Evolutionary conservation across 306 rosid species (phyloP).

Genomic region (Carpinus fangiana): DNA sequence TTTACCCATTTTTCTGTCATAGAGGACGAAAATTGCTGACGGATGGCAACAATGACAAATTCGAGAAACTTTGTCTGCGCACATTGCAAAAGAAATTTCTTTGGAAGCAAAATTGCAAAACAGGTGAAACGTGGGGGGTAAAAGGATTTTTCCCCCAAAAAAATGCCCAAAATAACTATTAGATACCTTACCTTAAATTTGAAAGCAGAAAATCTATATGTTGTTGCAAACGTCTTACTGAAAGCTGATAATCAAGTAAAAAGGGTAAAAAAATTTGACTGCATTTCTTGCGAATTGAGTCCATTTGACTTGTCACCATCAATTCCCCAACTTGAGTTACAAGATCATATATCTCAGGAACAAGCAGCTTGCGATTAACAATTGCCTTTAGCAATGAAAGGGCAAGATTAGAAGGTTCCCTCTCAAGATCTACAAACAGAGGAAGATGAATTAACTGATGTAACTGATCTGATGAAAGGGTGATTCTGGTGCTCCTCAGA

Average conservation of each 20-base stretch:
- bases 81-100: no score
- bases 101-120: no score
- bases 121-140: no score
- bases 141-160: no score
- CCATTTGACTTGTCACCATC: conserved; percentile 93
- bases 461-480: conserved; percentile 71
- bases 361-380: conserved; percentile 69
- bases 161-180: no score
- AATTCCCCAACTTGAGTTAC: conserved; percentile 70
- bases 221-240: conserved; percentile 71
- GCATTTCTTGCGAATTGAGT: conserved; percentile 71
- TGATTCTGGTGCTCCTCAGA: conserved; percentile 62
- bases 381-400: conserved; percentile 83
- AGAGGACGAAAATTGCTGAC: no score
- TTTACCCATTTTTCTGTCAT: no score
- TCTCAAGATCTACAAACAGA: conserved; percentile 72
- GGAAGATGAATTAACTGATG: conserved; percentile 75
- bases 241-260: conserved; percentile 75
- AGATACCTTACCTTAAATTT: conserved; percentile 59
- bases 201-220: conserved; percentile 76
- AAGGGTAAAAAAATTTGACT: conserved; percentile 80
- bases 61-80: no score
- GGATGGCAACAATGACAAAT: no score
- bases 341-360: conserved; percentile 88
- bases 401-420: conserved; percentile 67